Percentiles rank a stretch among this genome's conserved stretches.
These are phyloP conservation scores for Emiliania huxleyi DNA, from an alignment of 78 protist species.

Conservation along the genomic window DNA sequence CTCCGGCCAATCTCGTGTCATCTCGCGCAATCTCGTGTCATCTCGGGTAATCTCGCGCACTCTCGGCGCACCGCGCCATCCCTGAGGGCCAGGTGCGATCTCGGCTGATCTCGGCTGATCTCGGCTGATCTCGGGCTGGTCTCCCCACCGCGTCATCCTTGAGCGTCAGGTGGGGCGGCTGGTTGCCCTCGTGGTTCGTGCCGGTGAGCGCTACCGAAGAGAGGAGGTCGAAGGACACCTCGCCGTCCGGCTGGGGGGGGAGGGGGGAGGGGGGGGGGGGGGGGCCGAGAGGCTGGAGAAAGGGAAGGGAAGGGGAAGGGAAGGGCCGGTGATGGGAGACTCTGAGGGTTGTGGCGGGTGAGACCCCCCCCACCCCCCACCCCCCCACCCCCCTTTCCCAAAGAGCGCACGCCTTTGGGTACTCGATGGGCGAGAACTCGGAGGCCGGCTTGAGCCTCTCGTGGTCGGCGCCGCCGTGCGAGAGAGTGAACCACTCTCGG, in stretches of 20 bases:
- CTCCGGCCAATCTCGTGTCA: slow-evolving; percentile 73
- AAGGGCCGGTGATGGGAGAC: no score
- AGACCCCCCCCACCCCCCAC: no score
- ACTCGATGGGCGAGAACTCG: slow-evolving; percentile 64
- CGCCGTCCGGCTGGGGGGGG: neutral
- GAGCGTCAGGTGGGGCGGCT: slow-evolving; percentile 82
- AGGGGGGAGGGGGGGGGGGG: no score
- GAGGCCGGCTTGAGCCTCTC: neutral
- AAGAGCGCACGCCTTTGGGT: slow-evolving; percentile 95
- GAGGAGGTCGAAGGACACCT: slow-evolving; percentile 84
- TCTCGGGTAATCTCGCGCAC: no score
- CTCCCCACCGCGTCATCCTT: no score
- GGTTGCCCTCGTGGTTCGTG: slow-evolving; percentile 92
- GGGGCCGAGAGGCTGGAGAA: no score
- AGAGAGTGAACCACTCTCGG: slow-evolving; percentile 80
- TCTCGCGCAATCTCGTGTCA: no score
- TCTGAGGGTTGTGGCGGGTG: no score
- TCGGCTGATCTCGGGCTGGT: no score
- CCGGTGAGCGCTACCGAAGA: slow-evolving; percentile 80
- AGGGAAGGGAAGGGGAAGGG: no score
- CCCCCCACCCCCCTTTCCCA: no score
- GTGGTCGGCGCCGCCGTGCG: slow-evolving; percentile 61
- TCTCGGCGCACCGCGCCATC: slow-evolving; percentile 50
- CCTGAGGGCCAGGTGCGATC: slow-evolving; percentile 68
- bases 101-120: no score